These are phyloP conservation scores for Volutella citrinella DNA, from an alignment of 2,329 filamentous ascomycete genomes.

Conservation along the genomic window DNA sequence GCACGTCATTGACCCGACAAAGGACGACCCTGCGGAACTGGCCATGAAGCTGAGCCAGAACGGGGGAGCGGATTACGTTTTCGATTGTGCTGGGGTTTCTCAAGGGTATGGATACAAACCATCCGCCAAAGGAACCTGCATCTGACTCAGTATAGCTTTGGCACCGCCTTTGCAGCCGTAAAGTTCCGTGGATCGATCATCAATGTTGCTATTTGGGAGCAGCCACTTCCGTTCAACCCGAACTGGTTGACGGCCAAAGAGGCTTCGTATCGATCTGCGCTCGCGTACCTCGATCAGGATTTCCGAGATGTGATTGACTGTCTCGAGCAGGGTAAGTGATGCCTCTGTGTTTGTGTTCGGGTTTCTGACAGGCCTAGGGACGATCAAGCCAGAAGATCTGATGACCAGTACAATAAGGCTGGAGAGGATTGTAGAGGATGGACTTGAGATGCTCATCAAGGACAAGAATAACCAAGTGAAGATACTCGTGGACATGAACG, in stretches of 20 bases:
- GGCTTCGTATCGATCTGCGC: slow-evolving; percentile 22
- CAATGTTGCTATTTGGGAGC: slow-evolving; percentile 65
- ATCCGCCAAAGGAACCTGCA: rapidly evolving
- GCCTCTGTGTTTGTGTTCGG: no score
- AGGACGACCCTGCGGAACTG: slow-evolving; percentile 44
- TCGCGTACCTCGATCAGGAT: slow-evolving; percentile 34
- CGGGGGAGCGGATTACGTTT: slow-evolving; percentile 54
- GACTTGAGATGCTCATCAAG: slow-evolving; percentile 53
- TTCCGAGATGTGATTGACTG: slow-evolving; percentile 55
- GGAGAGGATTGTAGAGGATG: slow-evolving; percentile 54
- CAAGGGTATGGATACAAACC: slow-evolving; percentile 14
- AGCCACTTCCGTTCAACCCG: slow-evolving; percentile 23
- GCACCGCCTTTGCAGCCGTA: slow-evolving; percentile 44
- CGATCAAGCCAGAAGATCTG: slow-evolving; percentile 53
- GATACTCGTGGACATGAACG: slow-evolving; percentile 54
- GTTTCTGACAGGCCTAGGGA: slow-evolving; percentile 32
- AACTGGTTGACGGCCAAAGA: slow-evolving; percentile 26
- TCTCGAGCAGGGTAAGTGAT: slow-evolving; percentile 14
- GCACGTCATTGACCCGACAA: slow-evolving; percentile 36
- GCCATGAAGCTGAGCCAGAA: slow-evolving; percentile 45
- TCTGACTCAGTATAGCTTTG: slow-evolving; percentile 12
- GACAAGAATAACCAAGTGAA: slow-evolving; percentile 63
- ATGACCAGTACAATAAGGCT: slow-evolving; percentile 58
- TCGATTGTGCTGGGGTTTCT: slow-evolving; percentile 59
- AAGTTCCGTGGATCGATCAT: slow-evolving; percentile 54